These are phyloP conservation scores for Vanrija pseudolonga DNA, from an alignment of 1,284 basidiomycete species.

Conservation along the genomic window DNA sequence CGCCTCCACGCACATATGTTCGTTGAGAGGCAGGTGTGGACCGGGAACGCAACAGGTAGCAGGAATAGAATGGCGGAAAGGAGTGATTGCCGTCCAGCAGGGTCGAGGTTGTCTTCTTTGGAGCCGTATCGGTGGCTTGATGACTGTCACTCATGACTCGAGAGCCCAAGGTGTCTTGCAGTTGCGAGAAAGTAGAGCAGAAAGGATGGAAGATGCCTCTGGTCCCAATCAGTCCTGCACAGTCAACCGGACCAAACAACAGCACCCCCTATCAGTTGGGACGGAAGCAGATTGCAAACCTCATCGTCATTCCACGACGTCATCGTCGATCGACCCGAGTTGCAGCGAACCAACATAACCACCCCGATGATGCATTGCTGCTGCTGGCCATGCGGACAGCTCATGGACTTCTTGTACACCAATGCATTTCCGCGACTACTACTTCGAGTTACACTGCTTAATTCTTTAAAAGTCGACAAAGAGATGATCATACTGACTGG, in stretches of 20 bases:
- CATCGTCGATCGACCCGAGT: no score
- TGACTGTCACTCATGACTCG: no score
- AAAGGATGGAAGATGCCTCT: no score
- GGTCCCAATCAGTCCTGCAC: no score
- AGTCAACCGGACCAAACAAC: no score
- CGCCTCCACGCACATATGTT: slow-evolving; percentile 53
- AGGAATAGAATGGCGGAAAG: slow-evolving; percentile 78
- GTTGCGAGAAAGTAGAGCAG: no score
- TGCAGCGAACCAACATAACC: no score
- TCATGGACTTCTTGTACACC: background rate
- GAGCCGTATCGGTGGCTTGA: background rate
- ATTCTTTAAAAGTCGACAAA: slow-evolving; percentile 45
- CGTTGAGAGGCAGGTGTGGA: slow-evolving; percentile 56
- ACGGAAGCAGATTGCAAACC: no score
- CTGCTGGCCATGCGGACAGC: no score
- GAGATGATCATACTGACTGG: slow-evolving; percentile 48
- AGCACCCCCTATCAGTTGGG: no score
- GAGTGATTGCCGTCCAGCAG: slow-evolving; percentile 55
- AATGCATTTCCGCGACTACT: background rate
- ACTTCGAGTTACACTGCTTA: background rate
- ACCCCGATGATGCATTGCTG: no score
- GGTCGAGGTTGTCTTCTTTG: slow-evolving; percentile 39
- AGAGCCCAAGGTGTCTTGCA: no score
- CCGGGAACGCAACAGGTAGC: slow-evolving; percentile 75
- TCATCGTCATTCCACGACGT: background rate